Evolutionary conservation across 148 eudicot species (phyloP), one percentile per base, ranked within the genome.

Genomic region (Linanthus parryae): DNA sequence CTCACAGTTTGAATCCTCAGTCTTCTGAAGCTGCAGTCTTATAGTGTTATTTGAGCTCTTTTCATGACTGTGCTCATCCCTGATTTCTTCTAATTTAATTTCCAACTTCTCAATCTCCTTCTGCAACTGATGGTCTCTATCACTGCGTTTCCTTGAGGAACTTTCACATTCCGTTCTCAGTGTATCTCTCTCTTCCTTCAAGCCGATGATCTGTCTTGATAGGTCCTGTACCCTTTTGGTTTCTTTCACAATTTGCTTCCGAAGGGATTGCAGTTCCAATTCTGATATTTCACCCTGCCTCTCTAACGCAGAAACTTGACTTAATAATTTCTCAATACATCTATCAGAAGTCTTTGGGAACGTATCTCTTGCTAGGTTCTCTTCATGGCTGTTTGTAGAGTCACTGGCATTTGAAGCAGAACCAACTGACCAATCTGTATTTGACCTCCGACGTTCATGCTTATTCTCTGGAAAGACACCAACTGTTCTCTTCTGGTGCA

Each of bases 1-100:
- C 70, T 92, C 96, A 2, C 88, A 88, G 61, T 92, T 88, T 29
- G 96, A 79, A 54, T 87, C 98, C 74, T 92, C 94, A 28, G 91
- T 74, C 71, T 77, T 84, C 49, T 82, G 79, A 23, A 92, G 63
- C 46, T 74, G 80, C 51, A 66, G 57, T 46, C 69, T 73, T 41
- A 84, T 64, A 39, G 69, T 68, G 56, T 56, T 72, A 57, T 75
- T 82, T 28, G 66, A 36, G 14, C 66, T 72, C 56, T 84, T 84
- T 31, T 73, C 73, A 30, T 76, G 80, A 18, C 64, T 65, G 43
- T 81, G 65, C 46, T 75, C 77, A 64, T 70, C 67, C 66, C 52
- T 68, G 48, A 61, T 48, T 50, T 71, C 84, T 57, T 64, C 76
- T 45, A 56, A 40, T 44, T 41, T 67, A 59, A 23, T 62, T 53